These are phyloP conservation scores for Elongisporangium undulatum DNA, from an alignment of 352 stramenopile species.

Conservation along the genomic window DNA sequence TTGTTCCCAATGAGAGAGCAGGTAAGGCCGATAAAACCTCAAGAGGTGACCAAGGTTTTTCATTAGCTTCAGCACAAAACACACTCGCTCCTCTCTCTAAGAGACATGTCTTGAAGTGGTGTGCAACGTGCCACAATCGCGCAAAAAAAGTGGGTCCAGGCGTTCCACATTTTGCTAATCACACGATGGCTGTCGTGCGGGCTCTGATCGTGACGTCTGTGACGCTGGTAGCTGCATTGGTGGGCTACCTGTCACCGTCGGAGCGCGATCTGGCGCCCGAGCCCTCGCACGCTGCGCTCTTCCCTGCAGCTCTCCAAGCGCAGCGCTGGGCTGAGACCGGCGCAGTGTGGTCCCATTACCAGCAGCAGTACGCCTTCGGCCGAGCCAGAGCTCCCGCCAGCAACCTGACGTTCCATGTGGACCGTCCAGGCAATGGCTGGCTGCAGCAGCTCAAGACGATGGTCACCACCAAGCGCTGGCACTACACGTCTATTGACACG, in stretches of 20 bases:
- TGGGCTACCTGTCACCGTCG: constrained; percentile 20
- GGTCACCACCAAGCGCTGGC: constrained; percentile 36
- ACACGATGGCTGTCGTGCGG: neutral
- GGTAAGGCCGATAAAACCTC: neutral
- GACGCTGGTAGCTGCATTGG: constrained; percentile 11
- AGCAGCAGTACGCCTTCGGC: constrained; percentile 23
- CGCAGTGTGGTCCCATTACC: neutral
- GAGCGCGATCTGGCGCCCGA: constrained; percentile 15
- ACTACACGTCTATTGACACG: constrained; percentile 40
- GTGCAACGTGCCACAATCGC: neutral
- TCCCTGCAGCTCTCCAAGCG: constrained; percentile 13
- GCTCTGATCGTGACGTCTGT: neutral
- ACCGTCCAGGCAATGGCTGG: constrained; percentile 7
- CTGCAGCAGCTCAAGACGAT: constrained; percentile 3
- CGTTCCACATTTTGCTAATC: neutral
- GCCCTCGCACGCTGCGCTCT: constrained; percentile 17
- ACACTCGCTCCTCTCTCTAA: neutral
- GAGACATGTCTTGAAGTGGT: neutral
- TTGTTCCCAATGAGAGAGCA: neutral
- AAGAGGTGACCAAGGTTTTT: neutral
- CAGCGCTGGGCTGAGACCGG: neutral
- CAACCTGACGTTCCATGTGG: constrained; percentile 24
- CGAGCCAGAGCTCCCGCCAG: constrained; percentile 19
- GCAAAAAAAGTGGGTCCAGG: neutral
- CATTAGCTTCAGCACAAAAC: neutral